These are phyloP conservation scores for Hansenula lynferdii DNA, from an alignment of 1,139 yeast species.

Conservation along the genomic window DNA sequence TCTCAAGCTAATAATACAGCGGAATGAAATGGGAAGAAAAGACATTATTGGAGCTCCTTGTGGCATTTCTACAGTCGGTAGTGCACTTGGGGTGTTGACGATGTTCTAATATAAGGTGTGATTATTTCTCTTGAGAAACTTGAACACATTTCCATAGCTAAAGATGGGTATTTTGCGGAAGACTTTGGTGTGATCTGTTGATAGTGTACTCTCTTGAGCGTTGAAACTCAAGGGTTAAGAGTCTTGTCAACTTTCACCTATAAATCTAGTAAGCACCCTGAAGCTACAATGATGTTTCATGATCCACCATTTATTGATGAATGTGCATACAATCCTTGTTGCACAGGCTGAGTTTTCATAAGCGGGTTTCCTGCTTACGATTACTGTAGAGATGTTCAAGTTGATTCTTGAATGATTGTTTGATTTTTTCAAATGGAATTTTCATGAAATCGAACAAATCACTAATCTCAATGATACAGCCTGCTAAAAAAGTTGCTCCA, in stretches of 20 bases:
- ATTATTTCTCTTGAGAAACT: no score
- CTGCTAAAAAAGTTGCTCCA: slow-evolving; percentile 76
- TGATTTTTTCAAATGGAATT: no score
- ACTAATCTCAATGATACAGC: slow-evolving; percentile 71
- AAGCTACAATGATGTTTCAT: no score
- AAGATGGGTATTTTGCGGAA: no score
- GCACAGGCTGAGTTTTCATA: slow-evolving; percentile 14
- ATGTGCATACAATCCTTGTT: slow-evolving; percentile 3
- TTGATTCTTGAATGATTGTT: no score
- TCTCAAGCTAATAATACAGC: no score
- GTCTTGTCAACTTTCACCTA: no score
- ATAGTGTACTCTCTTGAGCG: no score
- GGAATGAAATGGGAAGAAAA: not conserved
- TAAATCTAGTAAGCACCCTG: no score
- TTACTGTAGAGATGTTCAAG: slow-evolving; percentile 13
- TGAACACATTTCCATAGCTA: no score
- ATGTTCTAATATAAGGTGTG: slow-evolving; percentile 5
- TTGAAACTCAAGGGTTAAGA: no score
- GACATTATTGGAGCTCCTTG: slow-evolving; percentile 21
- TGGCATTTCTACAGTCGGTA: slow-evolving; percentile 6
- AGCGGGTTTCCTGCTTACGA: not conserved
- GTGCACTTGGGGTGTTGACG: slow-evolving; percentile 22
- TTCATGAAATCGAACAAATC: slow-evolving; percentile 4
- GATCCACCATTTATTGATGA: not conserved
- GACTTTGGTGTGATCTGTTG: no score